These are phyloP conservation scores for Fragaria ananassa DNA, from an alignment of 306 rosid genomes.

Conservation along the genomic window DNA sequence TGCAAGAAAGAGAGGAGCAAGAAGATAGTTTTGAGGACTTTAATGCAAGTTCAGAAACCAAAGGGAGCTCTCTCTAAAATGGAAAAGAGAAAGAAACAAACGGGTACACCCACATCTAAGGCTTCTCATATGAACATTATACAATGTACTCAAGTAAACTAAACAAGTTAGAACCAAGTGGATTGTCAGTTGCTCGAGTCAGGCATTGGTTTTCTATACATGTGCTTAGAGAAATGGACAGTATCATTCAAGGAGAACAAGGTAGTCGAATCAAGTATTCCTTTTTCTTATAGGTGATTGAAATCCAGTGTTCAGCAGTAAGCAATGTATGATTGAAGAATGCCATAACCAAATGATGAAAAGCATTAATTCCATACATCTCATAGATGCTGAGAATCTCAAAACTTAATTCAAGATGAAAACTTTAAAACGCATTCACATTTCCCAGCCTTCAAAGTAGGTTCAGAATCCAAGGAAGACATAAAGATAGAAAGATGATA, in stretches of 20 bases:
- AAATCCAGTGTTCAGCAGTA: neutral
- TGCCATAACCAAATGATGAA: conserved; percentile 1
- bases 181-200: conserved; percentile 9
- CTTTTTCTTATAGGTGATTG: neutral
- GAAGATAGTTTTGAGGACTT: conserved; percentile 15
- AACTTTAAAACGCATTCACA: neutral
- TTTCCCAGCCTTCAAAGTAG: neutral
- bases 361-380: neutral
- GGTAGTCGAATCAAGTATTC: neutral
- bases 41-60: conserved; percentile 26
- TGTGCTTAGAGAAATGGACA: neutral
- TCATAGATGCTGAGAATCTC: conserved; percentile 1
- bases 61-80: conserved; percentile 2
- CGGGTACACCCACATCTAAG: neutral
- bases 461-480: neutral
- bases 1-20: conserved; percentile 24
- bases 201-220: conserved; percentile 6
- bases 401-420: neutral
- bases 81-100: neutral
- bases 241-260: neutral
- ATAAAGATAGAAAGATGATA: neutral
- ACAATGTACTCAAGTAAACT: conserved; percentile 6
- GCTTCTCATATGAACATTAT: neutral
- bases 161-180: conserved; percentile 4
- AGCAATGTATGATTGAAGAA: neutral